Base-by-base conservation (phyloP, 495 filamentous ascomycete genomes). In the Xylaria curta region DNA sequence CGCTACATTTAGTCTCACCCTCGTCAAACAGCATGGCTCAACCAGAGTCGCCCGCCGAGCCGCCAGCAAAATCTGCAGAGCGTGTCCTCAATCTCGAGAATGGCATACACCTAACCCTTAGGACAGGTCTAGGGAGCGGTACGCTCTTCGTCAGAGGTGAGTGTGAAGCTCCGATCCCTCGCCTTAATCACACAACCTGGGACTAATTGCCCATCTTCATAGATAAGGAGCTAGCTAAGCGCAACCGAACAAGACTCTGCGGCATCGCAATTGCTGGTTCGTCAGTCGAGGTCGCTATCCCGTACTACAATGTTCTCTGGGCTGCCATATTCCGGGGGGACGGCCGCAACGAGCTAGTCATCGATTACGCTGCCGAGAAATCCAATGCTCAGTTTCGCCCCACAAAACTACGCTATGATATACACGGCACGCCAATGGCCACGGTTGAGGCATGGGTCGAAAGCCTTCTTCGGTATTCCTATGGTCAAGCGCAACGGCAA, bases 301-400 rank as follows among this genome's bases (percentile, higher is more conserved):
- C 92, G 0, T 90, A 94, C 67, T 94, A 92, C 81, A 92, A 97
- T 78, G 81, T 99, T 51, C 90, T 99, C 42, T 97, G 93, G 88
- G 93, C 91, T 26, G 19, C 19, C 78, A 82, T 99, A 53, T 89
- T 99, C 47, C 95, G 92, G 88, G 93, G 91, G 24, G 89, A 84
- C 36, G 77, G 88, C 66, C 85, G 82, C 13, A 79, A 79, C 28
- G 81, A 85, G n/a, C 79, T 99, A 28, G 86, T 85, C 15, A 90
- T 99, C 74, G 89, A 91, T 62, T 97, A 93, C 80, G 94, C 94
- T 12, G 79, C 85, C 31, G 81, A 70, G 6, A 77, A 78, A 3
- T 84, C 86, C 54, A 91, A 88, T 76, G 83, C 86, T 56, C 83
- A 85, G 63, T 83, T 94, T 49, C 84, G 86, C 58, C 82, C 88